These are phyloP conservation scores for Calonectria pseudoturangicola DNA, from an alignment of 2,329 filamentous ascomycete species.

Conservation along the genomic window DNA sequence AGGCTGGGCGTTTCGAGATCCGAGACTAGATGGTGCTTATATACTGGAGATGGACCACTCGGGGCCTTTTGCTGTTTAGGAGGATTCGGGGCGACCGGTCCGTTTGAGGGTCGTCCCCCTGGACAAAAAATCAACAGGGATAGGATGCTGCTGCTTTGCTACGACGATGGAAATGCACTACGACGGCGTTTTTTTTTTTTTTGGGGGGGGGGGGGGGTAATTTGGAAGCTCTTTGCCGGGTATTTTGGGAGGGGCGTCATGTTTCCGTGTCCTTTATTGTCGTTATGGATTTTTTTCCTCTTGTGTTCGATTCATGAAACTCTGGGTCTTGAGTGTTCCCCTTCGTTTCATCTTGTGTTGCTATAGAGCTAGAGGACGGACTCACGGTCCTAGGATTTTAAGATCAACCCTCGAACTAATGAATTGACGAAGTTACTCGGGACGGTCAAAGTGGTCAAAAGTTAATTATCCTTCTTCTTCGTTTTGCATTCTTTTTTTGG, in stretches of 20 bases:
- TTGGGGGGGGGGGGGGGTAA: no score
- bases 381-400: slow-evolving; percentile 23
- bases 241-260: neutral
- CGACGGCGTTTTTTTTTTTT: slow-evolving; percentile 24
- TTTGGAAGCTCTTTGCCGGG: neutral
- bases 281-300: neutral
- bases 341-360: slow-evolving; percentile 3
- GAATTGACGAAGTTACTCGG: slow-evolving; percentile 13
- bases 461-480: neutral
- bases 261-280: neutral
- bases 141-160: slow-evolving; percentile 10
- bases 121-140: neutral
- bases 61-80: slow-evolving; percentile 15
- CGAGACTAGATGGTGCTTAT: slow-evolving; percentile 33
- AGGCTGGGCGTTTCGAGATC: slow-evolving; percentile 36
- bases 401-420: slow-evolving; percentile 18
- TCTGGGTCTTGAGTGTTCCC: neutral
- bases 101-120: slow-evolving; percentile 24
- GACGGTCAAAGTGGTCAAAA: neutral
- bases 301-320: neutral
- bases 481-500: no score
- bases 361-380: slow-evolving; percentile 28
- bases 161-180: slow-evolving; percentile 24
- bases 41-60: slow-evolving; percentile 26
- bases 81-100: slow-evolving; percentile 30